phyloP scores from a whole-genome alignment of 2,329 filamentous ascomycete genomes.

The Didymellaceae sp. region DNA sequence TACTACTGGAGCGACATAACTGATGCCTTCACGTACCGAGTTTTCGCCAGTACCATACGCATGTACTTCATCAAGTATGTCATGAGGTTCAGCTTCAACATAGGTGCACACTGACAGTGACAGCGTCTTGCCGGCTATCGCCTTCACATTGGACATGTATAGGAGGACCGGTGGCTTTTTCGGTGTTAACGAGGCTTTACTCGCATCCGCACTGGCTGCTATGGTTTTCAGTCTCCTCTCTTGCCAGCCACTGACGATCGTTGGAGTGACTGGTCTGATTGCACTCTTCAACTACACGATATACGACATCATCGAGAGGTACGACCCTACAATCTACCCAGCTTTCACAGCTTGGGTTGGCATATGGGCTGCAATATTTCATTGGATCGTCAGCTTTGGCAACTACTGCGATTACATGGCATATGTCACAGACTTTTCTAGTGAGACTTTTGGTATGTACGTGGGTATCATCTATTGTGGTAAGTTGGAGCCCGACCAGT shows the following conservation, averaged over 20 bases:
- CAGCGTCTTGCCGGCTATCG: constrained; percentile 63
- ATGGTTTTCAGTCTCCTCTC: constrained; percentile 61
- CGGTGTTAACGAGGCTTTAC: constrained; percentile 63
- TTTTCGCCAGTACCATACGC: constrained; percentile 61
- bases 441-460: constrained; percentile 61
- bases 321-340: constrained; percentile 59
- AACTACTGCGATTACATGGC: constrained; percentile 65
- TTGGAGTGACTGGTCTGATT: constrained; percentile 61
- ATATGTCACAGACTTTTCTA: constrained; percentile 64
- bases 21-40: constrained; percentile 63
- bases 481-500: constrained; percentile 30
- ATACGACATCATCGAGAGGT: constrained; percentile 61
- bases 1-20: constrained; percentile 64
- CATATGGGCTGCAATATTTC: constrained; percentile 64
- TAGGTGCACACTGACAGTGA: constrained; percentile 2
- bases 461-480: constrained; percentile 64
- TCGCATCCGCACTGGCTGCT: constrained; percentile 62
- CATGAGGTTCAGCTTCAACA: no score
- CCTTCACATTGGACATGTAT: constrained; percentile 65
- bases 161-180: constrained; percentile 62
- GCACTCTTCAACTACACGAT: constrained; percentile 65
- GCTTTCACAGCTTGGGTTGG: constrained; percentile 63
- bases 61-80: constrained; percentile 65
- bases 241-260: constrained; percentile 63
- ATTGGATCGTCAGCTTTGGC: constrained; percentile 61